phyloP scores from a whole-genome alignment of 345 rosid species.

The Gossypium turneri region DNA sequence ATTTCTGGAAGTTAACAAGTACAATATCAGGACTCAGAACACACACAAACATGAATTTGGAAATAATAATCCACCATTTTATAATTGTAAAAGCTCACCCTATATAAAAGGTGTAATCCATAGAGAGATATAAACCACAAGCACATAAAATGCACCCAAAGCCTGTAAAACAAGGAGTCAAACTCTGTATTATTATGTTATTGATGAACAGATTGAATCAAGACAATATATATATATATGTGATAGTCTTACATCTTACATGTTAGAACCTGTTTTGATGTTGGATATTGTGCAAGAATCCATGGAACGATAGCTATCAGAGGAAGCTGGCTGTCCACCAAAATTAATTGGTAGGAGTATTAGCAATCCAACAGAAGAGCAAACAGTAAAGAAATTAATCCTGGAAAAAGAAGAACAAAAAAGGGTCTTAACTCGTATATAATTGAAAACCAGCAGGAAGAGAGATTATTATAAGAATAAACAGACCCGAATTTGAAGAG shows the following conservation, averaged over 20 bases:
- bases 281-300: constrained; percentile 75
- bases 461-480: background rate
- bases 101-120: constrained; percentile 59
- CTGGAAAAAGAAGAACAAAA: constrained; percentile 30
- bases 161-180: constrained; percentile 39
- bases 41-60: background rate
- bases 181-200: background rate
- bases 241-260: constrained; percentile 34
- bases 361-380: constrained; percentile 60
- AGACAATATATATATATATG: background rate
- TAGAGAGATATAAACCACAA: constrained; percentile 73
- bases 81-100: constrained; percentile 40
- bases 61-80: constrained; percentile 10
- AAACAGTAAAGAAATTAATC: constrained; percentile 62
- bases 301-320: constrained; percentile 38
- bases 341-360: constrained; percentile 76
- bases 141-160: constrained; percentile 90
- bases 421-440: no score
- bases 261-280: constrained; percentile 58
- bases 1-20: constrained; percentile 13
- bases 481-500: constrained; percentile 87
- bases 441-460: background rate
- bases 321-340: constrained; percentile 43
- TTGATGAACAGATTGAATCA: background rate
- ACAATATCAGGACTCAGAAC: constrained; percentile 2